Percentiles rank a stretch among this genome's conserved stretches.
These are phyloP conservation scores for Xylaria cubensis DNA, from an alignment of 495 filamentous ascomycete species.

Conservation along the genomic window DNA sequence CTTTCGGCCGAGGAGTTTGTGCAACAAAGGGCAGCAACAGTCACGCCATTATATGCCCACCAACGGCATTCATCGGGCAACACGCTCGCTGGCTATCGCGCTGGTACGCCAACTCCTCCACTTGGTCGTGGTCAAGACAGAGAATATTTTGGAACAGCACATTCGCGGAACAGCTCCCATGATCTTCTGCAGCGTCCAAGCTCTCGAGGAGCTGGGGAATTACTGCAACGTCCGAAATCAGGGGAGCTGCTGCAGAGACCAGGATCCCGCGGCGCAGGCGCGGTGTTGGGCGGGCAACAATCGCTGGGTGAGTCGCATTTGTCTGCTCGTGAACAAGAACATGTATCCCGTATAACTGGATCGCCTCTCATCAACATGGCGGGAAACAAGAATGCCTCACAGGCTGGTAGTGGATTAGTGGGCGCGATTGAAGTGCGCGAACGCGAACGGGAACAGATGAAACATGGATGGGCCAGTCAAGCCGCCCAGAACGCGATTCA, in stretches of 20 bases:
- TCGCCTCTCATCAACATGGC: slow-evolving; percentile 79
- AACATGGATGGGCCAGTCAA: slow-evolving; percentile 70
- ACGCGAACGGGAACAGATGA: slow-evolving; percentile 74
- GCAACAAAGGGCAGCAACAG: slow-evolving; percentile 73
- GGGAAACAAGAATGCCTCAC: slow-evolving; percentile 56
- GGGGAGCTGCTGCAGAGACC: slow-evolving; percentile 37
- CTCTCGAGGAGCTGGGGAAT: slow-evolving; percentile 45
- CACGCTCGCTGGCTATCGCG: slow-evolving; percentile 52
- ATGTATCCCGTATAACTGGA: slow-evolving; percentile 86
- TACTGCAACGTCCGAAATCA: slow-evolving; percentile 42
- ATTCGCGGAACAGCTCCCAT: slow-evolving; percentile 55
- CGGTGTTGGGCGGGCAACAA: slow-evolving; percentile 42
- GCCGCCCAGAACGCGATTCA: slow-evolving; percentile 82
- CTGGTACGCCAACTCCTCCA: slow-evolving; percentile 53
- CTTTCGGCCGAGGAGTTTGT: slow-evolving; percentile 80
- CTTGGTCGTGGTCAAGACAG: slow-evolving; percentile 37
- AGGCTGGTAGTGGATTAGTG: slow-evolving; percentile 67
- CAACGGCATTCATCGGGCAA: slow-evolving; percentile 66
- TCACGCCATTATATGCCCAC: slow-evolving; percentile 56
- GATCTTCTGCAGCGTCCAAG: slow-evolving; percentile 48
- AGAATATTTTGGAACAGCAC: slow-evolving; percentile 37
- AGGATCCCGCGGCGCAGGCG: slow-evolving; percentile 40
- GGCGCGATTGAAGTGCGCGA: slow-evolving; percentile 79
- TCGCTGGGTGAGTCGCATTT: slow-evolving; percentile 62
- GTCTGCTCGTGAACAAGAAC: slow-evolving; percentile 92